phyloP scores from a whole-genome alignment of 2,329 filamentous ascomycete species.

The Beauveria pseudobassiana region DNA sequence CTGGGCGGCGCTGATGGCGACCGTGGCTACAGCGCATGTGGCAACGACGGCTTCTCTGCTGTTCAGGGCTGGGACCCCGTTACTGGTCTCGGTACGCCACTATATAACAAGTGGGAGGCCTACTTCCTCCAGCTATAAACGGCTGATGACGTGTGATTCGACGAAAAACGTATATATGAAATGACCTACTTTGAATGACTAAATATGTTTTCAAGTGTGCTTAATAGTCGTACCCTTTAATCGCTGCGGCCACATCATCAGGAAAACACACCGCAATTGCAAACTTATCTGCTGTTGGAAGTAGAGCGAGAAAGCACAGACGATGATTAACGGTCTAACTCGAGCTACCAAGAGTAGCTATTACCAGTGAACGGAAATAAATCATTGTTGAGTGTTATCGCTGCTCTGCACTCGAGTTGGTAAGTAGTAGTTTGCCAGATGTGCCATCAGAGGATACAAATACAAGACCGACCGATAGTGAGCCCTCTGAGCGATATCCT shows the following conservation, averaged over 20 bases:
- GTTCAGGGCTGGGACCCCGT: constrained; percentile 21
- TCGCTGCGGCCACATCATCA: too few relatives aligned
- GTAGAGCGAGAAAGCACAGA: too few relatives aligned
- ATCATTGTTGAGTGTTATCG: too few relatives aligned
- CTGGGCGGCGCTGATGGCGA: constrained; percentile 1
- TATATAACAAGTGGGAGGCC: constrained; percentile 3
- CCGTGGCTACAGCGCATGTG: constrained; percentile 16
- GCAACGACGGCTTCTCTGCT: constrained; percentile 20
- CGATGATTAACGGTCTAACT: too few relatives aligned
- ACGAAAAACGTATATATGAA: neutral
- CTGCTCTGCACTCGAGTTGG: too few relatives aligned
- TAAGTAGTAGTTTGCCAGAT: constrained; percentile 22
- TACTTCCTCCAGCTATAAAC: constrained; percentile 5
- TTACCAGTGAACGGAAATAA: too few relatives aligned
- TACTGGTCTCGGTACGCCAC: constrained; percentile 18
- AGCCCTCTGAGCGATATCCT: neutral
- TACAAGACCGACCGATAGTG: constrained; percentile 21
- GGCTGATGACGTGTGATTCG: neutral
- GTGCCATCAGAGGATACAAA: constrained; percentile 14
- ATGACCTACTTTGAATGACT: neutral
- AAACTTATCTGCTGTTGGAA: too few relatives aligned
- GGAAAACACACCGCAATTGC: too few relatives aligned
- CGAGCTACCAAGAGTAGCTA: too few relatives aligned
- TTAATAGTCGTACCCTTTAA: too few relatives aligned
- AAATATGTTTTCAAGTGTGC: neutral